Evolutionary conservation across 2,329 filamentous ascomycete genomes (phyloP).

Genomic region (Mycogone perniciosa): DNA sequence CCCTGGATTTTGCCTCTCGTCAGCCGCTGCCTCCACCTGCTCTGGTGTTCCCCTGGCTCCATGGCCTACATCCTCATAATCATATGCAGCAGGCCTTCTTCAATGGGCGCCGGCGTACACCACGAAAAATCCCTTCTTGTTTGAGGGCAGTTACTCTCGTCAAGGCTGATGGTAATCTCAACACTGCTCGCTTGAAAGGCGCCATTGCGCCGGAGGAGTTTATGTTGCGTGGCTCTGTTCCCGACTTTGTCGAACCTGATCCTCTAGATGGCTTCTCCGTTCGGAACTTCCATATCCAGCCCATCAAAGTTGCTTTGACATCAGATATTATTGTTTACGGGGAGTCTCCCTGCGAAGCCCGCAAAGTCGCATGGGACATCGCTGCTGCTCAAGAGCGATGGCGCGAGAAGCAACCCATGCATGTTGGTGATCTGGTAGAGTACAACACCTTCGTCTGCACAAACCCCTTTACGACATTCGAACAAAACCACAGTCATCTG

Average conservation of each 20-base stretch:
- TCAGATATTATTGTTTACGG: constrained; percentile 94
- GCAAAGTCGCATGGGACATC: constrained; percentile 61
- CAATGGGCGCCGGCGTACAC: constrained; percentile 63
- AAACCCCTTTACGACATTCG: constrained; percentile 63
- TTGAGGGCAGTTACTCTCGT: constrained; percentile 78
- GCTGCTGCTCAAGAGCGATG: constrained; percentile 71
- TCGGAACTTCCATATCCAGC: constrained; percentile 94
- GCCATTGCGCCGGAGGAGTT: constrained; percentile 79
- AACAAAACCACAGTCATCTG: constrained; percentile 61
- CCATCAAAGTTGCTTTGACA: constrained; percentile 76
- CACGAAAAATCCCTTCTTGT: constrained; percentile 63
- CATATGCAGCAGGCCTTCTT: constrained; percentile 88
- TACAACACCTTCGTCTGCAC: constrained; percentile 81
- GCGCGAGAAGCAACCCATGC: constrained; percentile 57
- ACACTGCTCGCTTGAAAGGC: constrained; percentile 71
- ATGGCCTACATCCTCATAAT: constrained; percentile 85
- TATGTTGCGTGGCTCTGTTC: constrained; percentile 44
- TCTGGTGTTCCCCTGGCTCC: constrained; percentile 93
- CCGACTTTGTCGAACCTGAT: constrained; percentile 74
- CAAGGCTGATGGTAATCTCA: constrained; percentile 79
- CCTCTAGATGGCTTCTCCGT: constrained; percentile 89
- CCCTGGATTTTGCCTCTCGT: constrained; percentile 67
- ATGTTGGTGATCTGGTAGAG: constrained; percentile 47
- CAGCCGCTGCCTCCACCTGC: constrained; percentile 79
- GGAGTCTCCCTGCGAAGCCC: constrained; percentile 55